A percentile compares a stretch with the other conserved stretches of the same genome.
Evolutionary conservation across 2,329 filamentous ascomycete species (phyloP).

Genomic region (Hypoxylon sp.): DNA sequence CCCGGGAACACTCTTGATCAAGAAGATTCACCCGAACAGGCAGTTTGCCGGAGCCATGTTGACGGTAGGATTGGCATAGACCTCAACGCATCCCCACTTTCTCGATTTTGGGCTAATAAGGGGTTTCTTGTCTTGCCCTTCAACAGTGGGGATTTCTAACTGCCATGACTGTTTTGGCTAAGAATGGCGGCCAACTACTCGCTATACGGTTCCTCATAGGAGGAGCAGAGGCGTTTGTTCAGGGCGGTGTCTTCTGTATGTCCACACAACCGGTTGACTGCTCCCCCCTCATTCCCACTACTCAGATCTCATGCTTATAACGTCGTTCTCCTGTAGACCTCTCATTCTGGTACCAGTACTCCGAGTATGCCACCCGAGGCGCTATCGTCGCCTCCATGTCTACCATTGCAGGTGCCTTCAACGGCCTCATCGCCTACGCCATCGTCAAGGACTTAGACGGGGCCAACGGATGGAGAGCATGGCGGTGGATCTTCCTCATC

Average conservation of each 20-base stretch:
- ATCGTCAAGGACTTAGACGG: slow-evolving; percentile 43
- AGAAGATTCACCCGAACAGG: slow-evolving; percentile 42
- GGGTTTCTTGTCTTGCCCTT: slow-evolving; percentile 22
- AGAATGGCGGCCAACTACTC: slow-evolving; percentile 35
- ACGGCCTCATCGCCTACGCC: slow-evolving; percentile 46
- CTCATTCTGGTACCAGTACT: slow-evolving; percentile 49
- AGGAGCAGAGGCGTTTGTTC: slow-evolving; percentile 45
- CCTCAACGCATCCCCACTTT: slow-evolving; percentile 2
- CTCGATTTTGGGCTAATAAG: slow-evolving; percentile 16
- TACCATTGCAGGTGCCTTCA: slow-evolving; percentile 46
- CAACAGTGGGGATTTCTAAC: slow-evolving; percentile 47
- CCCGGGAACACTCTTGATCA: slow-evolving; percentile 46
- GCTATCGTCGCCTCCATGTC: slow-evolving; percentile 44
- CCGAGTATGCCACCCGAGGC: slow-evolving; percentile 45
- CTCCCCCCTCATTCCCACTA: not conserved
- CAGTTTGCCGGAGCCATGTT: slow-evolving; percentile 46
- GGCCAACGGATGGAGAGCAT: slow-evolving; percentile 44
- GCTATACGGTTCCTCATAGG: slow-evolving; percentile 44
- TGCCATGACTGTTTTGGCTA: slow-evolving; percentile 39
- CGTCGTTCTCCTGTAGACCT: slow-evolving; percentile 36
- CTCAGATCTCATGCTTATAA: not conserved
- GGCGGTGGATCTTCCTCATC: slow-evolving; percentile 48
- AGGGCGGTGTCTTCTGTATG: slow-evolving; percentile 46
- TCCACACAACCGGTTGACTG: not conserved
- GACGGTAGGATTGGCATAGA: slow-evolving; percentile 30